Base-by-base conservation (phyloP, 306 rosid genomes). In the Mimosa bimucronata region DNA sequence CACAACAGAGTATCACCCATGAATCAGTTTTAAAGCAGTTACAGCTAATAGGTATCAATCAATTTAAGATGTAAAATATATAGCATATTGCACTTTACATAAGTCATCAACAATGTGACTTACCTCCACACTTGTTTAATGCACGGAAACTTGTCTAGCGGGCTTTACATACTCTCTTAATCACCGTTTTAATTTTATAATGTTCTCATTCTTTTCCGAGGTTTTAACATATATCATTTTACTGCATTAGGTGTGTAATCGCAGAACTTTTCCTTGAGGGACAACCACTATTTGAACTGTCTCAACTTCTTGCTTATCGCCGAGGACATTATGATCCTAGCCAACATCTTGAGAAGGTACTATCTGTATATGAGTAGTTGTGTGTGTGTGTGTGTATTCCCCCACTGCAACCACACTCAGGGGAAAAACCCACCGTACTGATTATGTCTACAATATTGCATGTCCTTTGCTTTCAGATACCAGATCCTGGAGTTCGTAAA, bases 251-350 rank as follows among this genome's bases (percentile, higher is more conserved):
- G 88, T 93, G 99, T 88, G 99, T 93, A 66, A 93, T 91, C 85
- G 99, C 98, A 9, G 99, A 95, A 90, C 99, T 95, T 88, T 95
- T 95, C 87, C 97, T 90, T 42, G 98, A 92, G 90, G 98, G 98
- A 57, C 98, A 95, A 80, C 98, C 98, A 3, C 89, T 91, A 64
- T 95, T 95, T 77, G 98, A 92, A 87, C 90, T 92, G 58, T 90
- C 97, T 80, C 99, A 95, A 83, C 98, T 95, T 82, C 96, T 95
- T 73, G 91, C 99, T 71, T 95, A 92, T 89, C 99, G 99, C 71
- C 90, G 97, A 95, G 98, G 99, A 84, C 99, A 95, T 71, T 88
- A 89, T 28, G 99, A 95, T 85, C 97, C 98, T 19, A 88, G 94
- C 79, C 99, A 91, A 86, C 92, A 74, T 85, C 96, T 95, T 88